Evolutionary conservation across 768 basidiomycete genomes (phyloP).

Genomic region (Agrocybe praecox): DNA sequence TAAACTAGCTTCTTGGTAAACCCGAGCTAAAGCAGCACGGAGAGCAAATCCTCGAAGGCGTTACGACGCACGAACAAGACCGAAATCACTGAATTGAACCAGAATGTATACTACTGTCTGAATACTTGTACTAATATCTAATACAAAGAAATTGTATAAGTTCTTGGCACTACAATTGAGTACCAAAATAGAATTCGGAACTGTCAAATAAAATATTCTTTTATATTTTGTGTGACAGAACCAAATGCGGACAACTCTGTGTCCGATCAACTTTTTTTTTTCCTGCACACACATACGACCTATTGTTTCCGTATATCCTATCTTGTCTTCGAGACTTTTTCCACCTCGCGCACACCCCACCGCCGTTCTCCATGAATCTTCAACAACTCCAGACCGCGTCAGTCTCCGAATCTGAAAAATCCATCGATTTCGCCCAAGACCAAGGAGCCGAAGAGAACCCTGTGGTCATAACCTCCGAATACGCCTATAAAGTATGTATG

Average conservation of each 20-base stretch:
- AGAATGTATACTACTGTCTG: background rate
- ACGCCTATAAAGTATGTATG: conserved; percentile 53
- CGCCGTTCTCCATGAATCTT: background rate
- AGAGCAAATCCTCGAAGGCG: conserved; percentile 53
- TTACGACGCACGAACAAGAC: conserved; percentile 37
- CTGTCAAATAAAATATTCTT: background rate
- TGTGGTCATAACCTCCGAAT: conserved; percentile 59
- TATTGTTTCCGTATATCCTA: background rate
- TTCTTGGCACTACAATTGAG: no score
- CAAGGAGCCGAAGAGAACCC: conserved; percentile 44
- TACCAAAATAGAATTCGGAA: background rate
- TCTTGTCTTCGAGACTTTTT: background rate
- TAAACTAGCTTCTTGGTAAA: conserved; percentile 35
- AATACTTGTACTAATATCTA: no score
- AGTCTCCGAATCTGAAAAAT: conserved; percentile 28
- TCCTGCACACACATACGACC: background rate
- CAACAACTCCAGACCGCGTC: background rate
- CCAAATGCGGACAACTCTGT: conserved; percentile 5
- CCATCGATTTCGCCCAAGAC: conserved; percentile 19
- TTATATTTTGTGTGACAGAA: background rate
- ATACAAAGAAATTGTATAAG: no score
- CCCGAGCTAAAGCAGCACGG: conserved; percentile 54
- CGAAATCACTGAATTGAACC: background rate
- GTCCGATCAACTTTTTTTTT: conserved; percentile 12
- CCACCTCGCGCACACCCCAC: background rate